Conservation (phyloP, 2,329 filamentous ascomycete genomes). For the Exophiala mesophila region DNA sequence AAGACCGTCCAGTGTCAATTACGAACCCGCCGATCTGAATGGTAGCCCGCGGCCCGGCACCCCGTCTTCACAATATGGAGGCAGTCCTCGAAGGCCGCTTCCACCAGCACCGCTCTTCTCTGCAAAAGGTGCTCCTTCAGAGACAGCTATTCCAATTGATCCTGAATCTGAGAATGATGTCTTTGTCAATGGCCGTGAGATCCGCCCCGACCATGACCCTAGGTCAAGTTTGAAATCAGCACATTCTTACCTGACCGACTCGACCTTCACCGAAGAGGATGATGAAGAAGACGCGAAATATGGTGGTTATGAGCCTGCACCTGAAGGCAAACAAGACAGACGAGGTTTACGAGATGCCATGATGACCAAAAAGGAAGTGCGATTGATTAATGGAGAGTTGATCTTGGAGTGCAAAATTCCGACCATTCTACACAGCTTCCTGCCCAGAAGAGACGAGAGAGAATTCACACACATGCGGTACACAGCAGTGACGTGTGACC, state of each 20-base stretch:
- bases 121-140: constrained; percentile 46
- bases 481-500: constrained; percentile 96
- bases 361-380: constrained; percentile 88
- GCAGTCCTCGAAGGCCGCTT: constrained; percentile 78
- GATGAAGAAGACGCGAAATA: constrained; percentile 52
- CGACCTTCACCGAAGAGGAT: constrained; percentile 52
- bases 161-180: constrained; percentile 61
- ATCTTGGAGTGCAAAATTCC: constrained; percentile 99
- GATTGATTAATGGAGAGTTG: constrained; percentile 94
- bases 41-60: constrained; percentile 87
- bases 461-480: constrained; percentile 99
- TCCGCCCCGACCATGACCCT: constrained; percentile 50
- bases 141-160: constrained; percentile 64
- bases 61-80: constrained; percentile 80
- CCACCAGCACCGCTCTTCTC: constrained; percentile 80
- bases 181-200: constrained; percentile 53
- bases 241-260: constrained; percentile 58
- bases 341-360: constrained; percentile 81
- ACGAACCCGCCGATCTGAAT: constrained; percentile 84
- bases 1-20: constrained; percentile 64
- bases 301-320: constrained; percentile 79
- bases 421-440: constrained; percentile 94
- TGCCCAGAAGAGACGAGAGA: constrained; percentile 84
- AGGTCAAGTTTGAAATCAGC: constrained; percentile 58
- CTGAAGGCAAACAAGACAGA: constrained; percentile 78